Conservation (phyloP, 768 basidiomycete species). For the Baorangia bicolor region DNA sequence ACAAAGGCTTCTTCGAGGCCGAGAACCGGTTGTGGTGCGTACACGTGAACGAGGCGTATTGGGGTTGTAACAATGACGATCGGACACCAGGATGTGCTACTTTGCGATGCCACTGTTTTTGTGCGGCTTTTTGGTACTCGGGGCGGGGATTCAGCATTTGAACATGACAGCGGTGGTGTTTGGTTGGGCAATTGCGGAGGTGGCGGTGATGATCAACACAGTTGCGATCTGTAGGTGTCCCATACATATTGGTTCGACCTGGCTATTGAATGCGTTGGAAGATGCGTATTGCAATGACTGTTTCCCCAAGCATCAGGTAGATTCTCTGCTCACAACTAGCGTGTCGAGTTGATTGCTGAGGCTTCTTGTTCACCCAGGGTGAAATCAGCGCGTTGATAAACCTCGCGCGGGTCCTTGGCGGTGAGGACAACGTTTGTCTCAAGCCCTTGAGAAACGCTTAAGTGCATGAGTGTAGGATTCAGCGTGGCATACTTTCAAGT, state of each 20-base stretch:
- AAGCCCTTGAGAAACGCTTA: neutral
- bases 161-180: slow-evolving; percentile 33
- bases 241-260: neutral
- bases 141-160: slow-evolving; percentile 37
- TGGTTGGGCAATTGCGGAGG: slow-evolving; percentile 45
- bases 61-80: neutral
- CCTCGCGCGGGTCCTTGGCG: slow-evolving; percentile 35
- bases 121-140: slow-evolving; percentile 42
- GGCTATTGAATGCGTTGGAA: slow-evolving; percentile 4
- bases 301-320: slow-evolving; percentile 35
- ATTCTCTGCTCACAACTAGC: neutral
- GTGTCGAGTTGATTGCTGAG: neutral
- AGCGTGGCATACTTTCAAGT: slow-evolving; percentile 42
- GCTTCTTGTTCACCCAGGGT: slow-evolving; percentile 23
- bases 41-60: neutral
- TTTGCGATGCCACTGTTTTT: slow-evolving; percentile 41
- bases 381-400: slow-evolving; percentile 47
- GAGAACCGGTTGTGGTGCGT: slow-evolving; percentile 46
- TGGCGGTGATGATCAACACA: slow-evolving; percentile 39
- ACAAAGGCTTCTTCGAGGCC: slow-evolving; percentile 53
- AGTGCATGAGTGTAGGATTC: slow-evolving; percentile 25
- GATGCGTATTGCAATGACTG: slow-evolving; percentile 42
- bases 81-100: slow-evolving; percentile 34
- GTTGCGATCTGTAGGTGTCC: slow-evolving; percentile 37
- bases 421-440: slow-evolving; percentile 11